phyloP scores from a whole-genome alignment of 2,329 filamentous ascomycete genomes.

The Aspergillus hiratsukae region DNA sequence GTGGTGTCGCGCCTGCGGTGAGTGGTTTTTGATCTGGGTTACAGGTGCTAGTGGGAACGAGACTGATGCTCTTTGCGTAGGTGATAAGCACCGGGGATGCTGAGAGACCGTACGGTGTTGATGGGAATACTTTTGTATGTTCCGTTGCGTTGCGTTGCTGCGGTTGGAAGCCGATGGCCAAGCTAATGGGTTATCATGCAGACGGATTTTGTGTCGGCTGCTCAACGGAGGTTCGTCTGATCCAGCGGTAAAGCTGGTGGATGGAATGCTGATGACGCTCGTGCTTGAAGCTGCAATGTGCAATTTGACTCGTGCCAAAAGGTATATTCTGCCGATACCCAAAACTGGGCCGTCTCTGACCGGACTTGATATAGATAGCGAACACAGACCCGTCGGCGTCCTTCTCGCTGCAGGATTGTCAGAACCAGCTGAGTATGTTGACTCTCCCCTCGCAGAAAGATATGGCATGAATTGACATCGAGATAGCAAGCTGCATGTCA shows the following conservation, averaged over 20 bases:
- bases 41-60: not conserved
- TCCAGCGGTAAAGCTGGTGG: not conserved
- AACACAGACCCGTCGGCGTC: conserved; percentile 8
- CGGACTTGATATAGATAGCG: conserved; percentile 7
- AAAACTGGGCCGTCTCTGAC: not conserved
- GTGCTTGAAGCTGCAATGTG: conserved; percentile 14
- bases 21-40: not conserved
- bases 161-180: not conserved
- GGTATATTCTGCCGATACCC: conserved; percentile 1
- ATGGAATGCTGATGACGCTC: not conserved
- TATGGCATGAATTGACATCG: not conserved
- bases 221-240: conserved; percentile 16
- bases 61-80: conserved; percentile 1
- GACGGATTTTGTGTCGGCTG: conserved; percentile 16
- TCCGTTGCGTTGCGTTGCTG: not conserved
- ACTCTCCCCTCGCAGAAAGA: not conserved
- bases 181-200: not conserved
- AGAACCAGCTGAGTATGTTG: conserved; percentile 12
- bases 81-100: conserved; percentile 16
- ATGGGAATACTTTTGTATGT: conserved; percentile 22
- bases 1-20: conserved; percentile 7
- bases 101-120: conserved; percentile 18
- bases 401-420: conserved; percentile 15
- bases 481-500: not conserved
- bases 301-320: conserved; percentile 20